A percentile compares a stretch with the other conserved stretches of the same genome.
Conservation (phyloP, 1,139 yeast genomes). For the Protomyces lactucae-debilis region DNA sequence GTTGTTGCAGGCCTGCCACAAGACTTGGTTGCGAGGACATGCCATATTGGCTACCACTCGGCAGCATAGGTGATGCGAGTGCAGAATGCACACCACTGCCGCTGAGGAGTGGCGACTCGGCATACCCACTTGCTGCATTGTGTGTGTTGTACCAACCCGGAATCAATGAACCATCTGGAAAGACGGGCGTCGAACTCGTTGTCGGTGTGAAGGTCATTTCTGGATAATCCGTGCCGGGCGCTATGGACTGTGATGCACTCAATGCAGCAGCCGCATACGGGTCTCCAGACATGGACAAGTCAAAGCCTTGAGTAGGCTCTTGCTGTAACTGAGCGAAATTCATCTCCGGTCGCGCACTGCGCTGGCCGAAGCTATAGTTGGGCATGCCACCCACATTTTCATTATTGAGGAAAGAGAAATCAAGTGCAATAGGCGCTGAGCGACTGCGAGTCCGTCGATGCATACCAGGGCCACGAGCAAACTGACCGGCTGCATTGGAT, state of each 20-base stretch:
- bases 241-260: background rate
- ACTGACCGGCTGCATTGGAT: background rate
- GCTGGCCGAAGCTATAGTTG: background rate
- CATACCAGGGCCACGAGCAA: background rate
- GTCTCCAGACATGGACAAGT: background rate
- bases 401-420: conserved; percentile 28
- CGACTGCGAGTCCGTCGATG: conserved; percentile 33
- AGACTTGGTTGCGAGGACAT: background rate
- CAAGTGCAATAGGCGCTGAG: conserved; percentile 32
- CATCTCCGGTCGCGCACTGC: background rate
- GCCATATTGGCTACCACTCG: background rate
- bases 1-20: background rate
- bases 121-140: background rate
- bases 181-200: background rate
- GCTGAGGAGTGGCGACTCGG: background rate
- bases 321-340: background rate
- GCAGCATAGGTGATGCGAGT: background rate
- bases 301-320: background rate
- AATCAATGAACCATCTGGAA: background rate
- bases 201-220: background rate
- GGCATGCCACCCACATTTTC: conserved; percentile 9
- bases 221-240: background rate
- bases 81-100: background rate
- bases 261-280: background rate
- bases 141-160: background rate